A percentile compares a stretch with the other conserved stretches of the same genome.
These are phyloP conservation scores for Phytophthora constricta DNA, from an alignment of 352 stramenopile genomes.

Conservation along the genomic window DNA sequence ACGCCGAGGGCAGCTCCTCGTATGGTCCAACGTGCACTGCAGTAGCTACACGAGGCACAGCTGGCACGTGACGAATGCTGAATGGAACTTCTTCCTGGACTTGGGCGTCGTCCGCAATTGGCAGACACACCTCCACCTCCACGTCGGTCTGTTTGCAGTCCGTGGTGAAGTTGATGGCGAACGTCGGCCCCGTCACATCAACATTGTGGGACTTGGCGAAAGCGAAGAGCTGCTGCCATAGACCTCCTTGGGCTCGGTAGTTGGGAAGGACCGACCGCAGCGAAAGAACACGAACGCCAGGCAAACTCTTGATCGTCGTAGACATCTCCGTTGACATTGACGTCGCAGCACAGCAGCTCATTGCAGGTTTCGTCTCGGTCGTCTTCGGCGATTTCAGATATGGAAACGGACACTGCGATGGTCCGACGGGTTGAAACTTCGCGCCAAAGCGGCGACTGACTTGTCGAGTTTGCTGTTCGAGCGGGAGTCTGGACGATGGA, in stretches of 20 bases:
- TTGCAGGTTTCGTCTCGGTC: slow-evolving; percentile 14
- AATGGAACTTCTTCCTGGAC: slow-evolving; percentile 29
- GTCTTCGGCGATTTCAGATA: slow-evolving; percentile 5
- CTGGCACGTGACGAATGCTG: slow-evolving; percentile 28
- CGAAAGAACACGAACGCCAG: slow-evolving; percentile 25
- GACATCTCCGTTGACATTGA: background rate
- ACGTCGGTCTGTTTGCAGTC: slow-evolving; percentile 50
- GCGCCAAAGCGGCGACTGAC: slow-evolving; percentile 20
- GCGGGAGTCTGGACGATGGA: slow-evolving; percentile 7
- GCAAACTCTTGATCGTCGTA: slow-evolving; percentile 37
- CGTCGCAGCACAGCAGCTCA: background rate
- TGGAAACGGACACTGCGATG: background rate
- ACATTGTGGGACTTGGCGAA: slow-evolving; percentile 34
- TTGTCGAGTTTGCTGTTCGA: slow-evolving; percentile 8
- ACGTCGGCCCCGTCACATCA: slow-evolving; percentile 27
- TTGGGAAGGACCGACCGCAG: slow-evolving; percentile 39
- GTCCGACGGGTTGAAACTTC: background rate
- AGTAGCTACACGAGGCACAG: slow-evolving; percentile 31
- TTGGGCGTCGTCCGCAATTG: slow-evolving; percentile 29
- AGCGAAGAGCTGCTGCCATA: slow-evolving; percentile 40
- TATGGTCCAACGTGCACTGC: slow-evolving; percentile 48
- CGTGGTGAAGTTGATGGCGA: slow-evolving; percentile 52
- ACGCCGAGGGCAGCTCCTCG: slow-evolving; percentile 28
- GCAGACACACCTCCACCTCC: slow-evolving; percentile 60
- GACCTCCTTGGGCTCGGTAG: slow-evolving; percentile 41